Base-by-base conservation (phyloP, 257 asterid genomes). In the Solanum appendiculatum region DNA sequence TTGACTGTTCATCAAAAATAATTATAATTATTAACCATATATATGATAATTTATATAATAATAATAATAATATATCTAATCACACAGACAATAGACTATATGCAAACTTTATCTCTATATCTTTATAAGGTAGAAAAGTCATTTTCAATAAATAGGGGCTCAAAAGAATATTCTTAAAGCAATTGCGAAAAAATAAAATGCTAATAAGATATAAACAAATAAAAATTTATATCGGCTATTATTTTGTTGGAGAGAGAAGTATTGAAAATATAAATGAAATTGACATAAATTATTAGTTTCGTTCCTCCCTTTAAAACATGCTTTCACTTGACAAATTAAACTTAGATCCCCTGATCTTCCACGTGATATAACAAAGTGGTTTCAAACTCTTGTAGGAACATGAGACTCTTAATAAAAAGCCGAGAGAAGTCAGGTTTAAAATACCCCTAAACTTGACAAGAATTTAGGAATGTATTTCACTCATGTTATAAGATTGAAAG, bases 311-410 rank as follows among this genome's bases (percentile, higher is more conserved):
- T n/a, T n/a, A n/a, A n/a, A n/a, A n/a, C n/a, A n/a, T n/a, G n/a
- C n/a, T n/a, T n/a, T n/a, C n/a, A n/a, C n/a, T n/a, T n/a, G n/a
- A n/a, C n/a, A n/a, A n/a, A n/a, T n/a, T n/a, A n/a, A n/a, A 0
- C 0, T 42, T 9, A 42, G 14, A 42, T 10, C 9, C 12, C 0
- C 0, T 2, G 0, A 42, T 18, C n/a, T 54, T 1, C 0, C 63
- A 5, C 10, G 18, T 54, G 1, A 51, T 21, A 18, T 0, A 51
- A 3, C n/a, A 18, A 51, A 51, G 1, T 51, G n/a, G 1, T 51
- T 1, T 51, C 9, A 51, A 51, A 51, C n/a, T 18, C 21, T 51
- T 18, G 0, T 51, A 51, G 1, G 1, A 18, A 21, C 9, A 7
- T 2, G 60, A 51, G 2, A 51, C 1, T 51, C 9, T 51, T 20